phyloP scores from a whole-genome alignment of 257 asterid species.

The Knoxia roxburghii region DNA sequence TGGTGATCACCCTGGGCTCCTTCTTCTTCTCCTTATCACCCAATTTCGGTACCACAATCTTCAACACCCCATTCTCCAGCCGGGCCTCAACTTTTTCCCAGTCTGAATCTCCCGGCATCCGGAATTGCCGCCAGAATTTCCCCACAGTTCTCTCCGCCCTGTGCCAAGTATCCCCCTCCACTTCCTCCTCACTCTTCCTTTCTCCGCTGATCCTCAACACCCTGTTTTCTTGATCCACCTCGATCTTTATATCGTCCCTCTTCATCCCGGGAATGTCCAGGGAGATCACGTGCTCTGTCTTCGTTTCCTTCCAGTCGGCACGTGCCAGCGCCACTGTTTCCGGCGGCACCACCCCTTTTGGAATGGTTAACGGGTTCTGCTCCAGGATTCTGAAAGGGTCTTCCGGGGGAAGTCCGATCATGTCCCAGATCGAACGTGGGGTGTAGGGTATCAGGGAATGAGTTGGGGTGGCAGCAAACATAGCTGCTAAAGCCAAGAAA shows the following conservation, averaged over 20 bases:
- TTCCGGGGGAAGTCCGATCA: slow-evolving; percentile 23
- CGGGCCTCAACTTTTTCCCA: slow-evolving; percentile 49
- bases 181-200: slow-evolving; percentile 53
- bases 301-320: slow-evolving; percentile 77
- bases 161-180: slow-evolving; percentile 77
- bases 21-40: slow-evolving; percentile 44
- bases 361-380: slow-evolving; percentile 28
- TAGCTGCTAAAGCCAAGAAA: background rate
- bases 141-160: slow-evolving; percentile 65
- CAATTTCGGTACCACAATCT: slow-evolving; percentile 52
- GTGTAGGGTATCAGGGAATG: slow-evolving; percentile 27
- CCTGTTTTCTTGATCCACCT: slow-evolving; percentile 52
- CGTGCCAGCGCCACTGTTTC: slow-evolving; percentile 40
- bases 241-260: slow-evolving; percentile 59
- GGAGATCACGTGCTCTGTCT: slow-evolving; percentile 46
- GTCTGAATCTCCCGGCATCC: slow-evolving; percentile 65
- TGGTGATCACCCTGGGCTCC: slow-evolving; percentile 45
- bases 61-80: slow-evolving; percentile 74
- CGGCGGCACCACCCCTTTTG: slow-evolving; percentile 16
- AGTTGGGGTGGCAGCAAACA: background rate
- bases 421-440: slow-evolving; percentile 20
- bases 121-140: slow-evolving; percentile 73
- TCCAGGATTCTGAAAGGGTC: slow-evolving; percentile 40
- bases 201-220: slow-evolving; percentile 63
- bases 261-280: slow-evolving; percentile 72